Evolutionary conservation across 2,329 filamentous ascomycete genomes (phyloP).

Genomic region (Hypoxylon sp.): DNA sequence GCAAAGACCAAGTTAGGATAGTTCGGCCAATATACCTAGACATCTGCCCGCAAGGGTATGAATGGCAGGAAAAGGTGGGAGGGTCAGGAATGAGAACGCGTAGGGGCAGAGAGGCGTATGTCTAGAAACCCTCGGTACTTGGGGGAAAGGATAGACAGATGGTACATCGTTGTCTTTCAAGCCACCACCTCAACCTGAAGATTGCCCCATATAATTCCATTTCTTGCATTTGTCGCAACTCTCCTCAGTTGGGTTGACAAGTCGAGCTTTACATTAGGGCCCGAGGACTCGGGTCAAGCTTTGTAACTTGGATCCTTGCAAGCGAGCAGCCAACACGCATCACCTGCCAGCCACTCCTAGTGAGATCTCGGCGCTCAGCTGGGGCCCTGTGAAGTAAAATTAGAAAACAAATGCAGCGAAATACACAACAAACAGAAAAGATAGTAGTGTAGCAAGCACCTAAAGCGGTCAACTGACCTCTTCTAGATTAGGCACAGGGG

Average conservation of each 20-base stretch:
- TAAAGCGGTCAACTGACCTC: constrained; percentile 43
- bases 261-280: constrained; percentile 43
- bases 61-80: constrained; percentile 39
- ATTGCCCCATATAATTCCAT: constrained; percentile 39
- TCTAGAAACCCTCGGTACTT: constrained; percentile 36
- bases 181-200: constrained; percentile 47
- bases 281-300: constrained; percentile 39
- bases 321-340: constrained; percentile 45
- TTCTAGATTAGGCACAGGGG: constrained; percentile 35
- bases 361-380: constrained; percentile 33
- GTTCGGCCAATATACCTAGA: constrained; percentile 49
- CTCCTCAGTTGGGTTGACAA: constrained; percentile 41
- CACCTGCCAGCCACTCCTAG: constrained; percentile 32
- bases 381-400: constrained; percentile 39
- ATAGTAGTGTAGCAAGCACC: constrained; percentile 43
- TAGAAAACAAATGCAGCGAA: constrained; percentile 43
- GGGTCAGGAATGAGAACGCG: constrained; percentile 50
- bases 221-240: constrained; percentile 44
- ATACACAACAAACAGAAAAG: constrained; percentile 41
- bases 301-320: constrained; percentile 35
- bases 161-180: constrained; percentile 45
- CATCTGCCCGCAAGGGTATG: constrained; percentile 48
- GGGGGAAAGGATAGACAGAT: constrained; percentile 37
- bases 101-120: constrained; percentile 40
- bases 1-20: constrained; percentile 45